Evolutionary conservation across 2,329 filamentous ascomycete genomes (phyloP), one percentile per base, ranked within the genome.

Genomic region (Botrytis sinoallii): DNA sequence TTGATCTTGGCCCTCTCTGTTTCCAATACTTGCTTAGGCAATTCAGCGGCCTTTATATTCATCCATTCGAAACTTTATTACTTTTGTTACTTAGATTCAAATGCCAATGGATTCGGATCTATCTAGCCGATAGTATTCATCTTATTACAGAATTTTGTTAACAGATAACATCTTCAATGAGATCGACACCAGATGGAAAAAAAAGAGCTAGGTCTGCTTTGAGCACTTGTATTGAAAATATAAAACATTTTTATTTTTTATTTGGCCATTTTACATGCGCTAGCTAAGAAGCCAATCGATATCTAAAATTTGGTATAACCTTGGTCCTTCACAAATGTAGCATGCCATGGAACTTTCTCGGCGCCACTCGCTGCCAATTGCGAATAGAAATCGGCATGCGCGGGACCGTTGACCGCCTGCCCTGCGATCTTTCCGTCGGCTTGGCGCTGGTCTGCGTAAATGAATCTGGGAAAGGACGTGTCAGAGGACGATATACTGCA

Each of bases 221-320:
- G 25, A 55, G 52, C 14, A 55, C 52, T 55, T 55, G 5, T 29
- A 18, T 55, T 55, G 25, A 55, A 18, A 18, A 18, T 14, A 55
- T 55, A 12, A 55, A 29, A 55, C 18, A 8, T 29, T 55, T 29
- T 55, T 29, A 9, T 29, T 55, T 6, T n/a, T 29, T 8, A 29
- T 29, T 55, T 55, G 52, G 52, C 14, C 3, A 29, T 29, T 55
- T 8, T 4, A 29, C 14, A 29, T 29, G 52, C 25, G 52, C n/a
- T 29, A 29, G 14, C 14, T 55, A 55, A 9, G n/a, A 55, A 25
- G 20, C 38, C 48, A 72, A 69, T 48, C 48, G 57, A n/a, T 72
- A 68, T 76, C 72, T 76, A 76, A 74, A 78, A 78, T 55, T 76
- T 63, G 68, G 77, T 75, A 74, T 77, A 78, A 70, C 76, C 76